Evolutionary conservation across 306 rosid genomes (phyloP).

Genomic region (Adenanthera pavonina): DNA sequence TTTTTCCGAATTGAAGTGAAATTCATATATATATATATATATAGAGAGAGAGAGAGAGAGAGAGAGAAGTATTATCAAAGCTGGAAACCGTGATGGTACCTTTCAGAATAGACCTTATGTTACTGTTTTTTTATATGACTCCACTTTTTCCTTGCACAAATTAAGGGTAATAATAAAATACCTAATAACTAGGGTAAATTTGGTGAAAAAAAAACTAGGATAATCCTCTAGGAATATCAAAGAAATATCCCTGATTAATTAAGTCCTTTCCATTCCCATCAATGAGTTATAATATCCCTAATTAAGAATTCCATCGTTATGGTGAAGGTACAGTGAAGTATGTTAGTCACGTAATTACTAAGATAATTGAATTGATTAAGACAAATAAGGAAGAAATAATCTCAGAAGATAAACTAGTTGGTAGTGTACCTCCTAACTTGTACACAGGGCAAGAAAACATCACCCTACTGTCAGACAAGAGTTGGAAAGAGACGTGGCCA

Average conservation of each 20-base stretch:
- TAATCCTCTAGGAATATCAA: not conserved
- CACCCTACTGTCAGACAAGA: constrained; percentile 59
- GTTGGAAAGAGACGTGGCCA: constrained; percentile 37
- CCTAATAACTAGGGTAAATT: not conserved
- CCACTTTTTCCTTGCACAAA: constrained; percentile 34
- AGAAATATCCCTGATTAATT: constrained; percentile 14
- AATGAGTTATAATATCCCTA: not conserved
- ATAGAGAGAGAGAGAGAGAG: not conserved
- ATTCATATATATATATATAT: not conserved
- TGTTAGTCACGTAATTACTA: constrained; percentile 40
- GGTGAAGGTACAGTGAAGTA: constrained; percentile 33
- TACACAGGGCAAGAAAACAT: constrained; percentile 37
- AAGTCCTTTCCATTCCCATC: constrained; percentile 4
- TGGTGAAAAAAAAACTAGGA: too few relatives aligned
- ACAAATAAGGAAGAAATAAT: constrained; percentile 30
- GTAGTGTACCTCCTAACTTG: constrained; percentile 47
- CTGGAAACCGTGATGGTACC: constrained; percentile 34
- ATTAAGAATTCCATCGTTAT: too few relatives aligned
- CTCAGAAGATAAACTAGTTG: constrained; percentile 24
- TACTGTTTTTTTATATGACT: not conserved
- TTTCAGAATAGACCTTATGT: constrained; percentile 27
- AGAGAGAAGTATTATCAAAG: constrained; percentile 11
- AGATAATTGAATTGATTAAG: constrained; percentile 28
- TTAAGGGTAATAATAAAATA: constrained; percentile 7
- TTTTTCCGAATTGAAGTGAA: constrained; percentile 43